Percentiles rank a stretch among this genome's conserved stretches.
Conservation (phyloP, 2,329 filamentous ascomycete genomes). For the Ambrosiella xylebori region DNA sequence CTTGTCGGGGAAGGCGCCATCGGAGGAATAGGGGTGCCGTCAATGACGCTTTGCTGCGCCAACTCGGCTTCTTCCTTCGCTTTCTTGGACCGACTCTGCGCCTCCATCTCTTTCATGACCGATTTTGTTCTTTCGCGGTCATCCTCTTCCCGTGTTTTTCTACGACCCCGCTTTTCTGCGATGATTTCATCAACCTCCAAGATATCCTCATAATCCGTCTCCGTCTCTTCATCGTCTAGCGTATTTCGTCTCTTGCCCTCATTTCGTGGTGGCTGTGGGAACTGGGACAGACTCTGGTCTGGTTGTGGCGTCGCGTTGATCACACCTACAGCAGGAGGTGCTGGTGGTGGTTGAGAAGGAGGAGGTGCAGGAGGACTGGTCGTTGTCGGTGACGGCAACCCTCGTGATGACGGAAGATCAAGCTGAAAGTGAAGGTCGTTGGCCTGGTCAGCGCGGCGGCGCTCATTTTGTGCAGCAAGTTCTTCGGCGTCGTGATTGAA, state of each 20-base stretch:
- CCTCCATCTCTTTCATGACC: constrained; percentile 49
- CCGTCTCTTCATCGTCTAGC: constrained; percentile 40
- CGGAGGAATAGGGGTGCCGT: constrained; percentile 2
- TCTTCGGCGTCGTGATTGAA: constrained; percentile 40
- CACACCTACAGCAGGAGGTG: constrained; percentile 20
- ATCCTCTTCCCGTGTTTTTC: constrained; percentile 77
- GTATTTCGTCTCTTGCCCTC: constrained; percentile 24
- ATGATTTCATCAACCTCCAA: constrained; percentile 50
- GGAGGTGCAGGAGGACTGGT: constrained; percentile 34
- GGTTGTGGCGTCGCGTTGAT: constrained; percentile 28
- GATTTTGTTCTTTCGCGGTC: constrained; percentile 58
- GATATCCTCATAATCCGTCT: constrained; percentile 71
- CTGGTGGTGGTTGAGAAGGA: constrained; percentile 31
- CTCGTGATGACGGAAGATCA: constrained; percentile 38
- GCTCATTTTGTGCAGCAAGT: constrained; percentile 25
- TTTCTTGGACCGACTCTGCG: constrained; percentile 58
- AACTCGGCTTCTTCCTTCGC: constrained; percentile 29
- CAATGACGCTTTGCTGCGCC: constrained; percentile 5
- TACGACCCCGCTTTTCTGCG: constrained; percentile 49
- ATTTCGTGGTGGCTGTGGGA: constrained; percentile 48
- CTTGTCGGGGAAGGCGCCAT: constrained; percentile 21
- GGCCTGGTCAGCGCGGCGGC: constrained; percentile 28
- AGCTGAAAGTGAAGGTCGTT: constrained; percentile 33
- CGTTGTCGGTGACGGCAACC: constrained; percentile 21
- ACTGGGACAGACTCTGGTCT: constrained; percentile 31